These are phyloP conservation scores for Mycena metata DNA, from an alignment of 768 basidiomycete species.

Conservation along the genomic window DNA sequence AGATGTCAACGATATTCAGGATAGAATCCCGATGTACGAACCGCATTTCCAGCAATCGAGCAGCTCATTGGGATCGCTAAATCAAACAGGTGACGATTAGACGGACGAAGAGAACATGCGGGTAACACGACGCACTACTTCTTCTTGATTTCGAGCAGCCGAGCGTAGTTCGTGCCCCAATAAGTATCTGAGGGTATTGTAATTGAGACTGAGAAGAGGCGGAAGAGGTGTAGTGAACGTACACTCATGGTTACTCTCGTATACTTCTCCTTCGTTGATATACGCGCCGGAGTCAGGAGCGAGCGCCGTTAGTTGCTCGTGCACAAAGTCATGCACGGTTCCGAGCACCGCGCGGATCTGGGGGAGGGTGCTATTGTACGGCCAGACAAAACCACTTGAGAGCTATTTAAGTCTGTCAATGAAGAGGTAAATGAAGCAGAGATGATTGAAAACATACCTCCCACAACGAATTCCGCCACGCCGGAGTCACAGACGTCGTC, in stretches of 20 bases:
- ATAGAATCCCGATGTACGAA: too few relatives aligned
- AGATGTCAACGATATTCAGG: too few relatives aligned
- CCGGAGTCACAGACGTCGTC: constrained; percentile 36
- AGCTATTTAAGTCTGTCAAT: not conserved
- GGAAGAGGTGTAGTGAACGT: not conserved
- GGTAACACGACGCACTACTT: constrained; percentile 48
- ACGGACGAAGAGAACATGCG: not conserved
- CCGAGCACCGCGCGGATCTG: constrained; percentile 12
- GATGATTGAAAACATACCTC: constrained; percentile 27
- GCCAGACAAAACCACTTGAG: constrained; percentile 3
- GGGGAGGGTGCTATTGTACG: constrained; percentile 13
- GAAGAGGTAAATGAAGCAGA: not conserved
- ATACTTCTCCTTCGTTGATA: constrained; percentile 51
- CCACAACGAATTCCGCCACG: constrained; percentile 40
- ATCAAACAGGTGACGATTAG: not conserved
- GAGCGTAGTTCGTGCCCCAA: constrained; percentile 52
- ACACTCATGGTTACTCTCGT: constrained; percentile 48
- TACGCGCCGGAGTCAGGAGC: constrained; percentile 38
- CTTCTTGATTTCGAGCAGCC: constrained; percentile 46
- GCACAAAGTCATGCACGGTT: constrained; percentile 22
- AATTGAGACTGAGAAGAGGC: too few relatives aligned
- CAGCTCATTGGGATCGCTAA: constrained; percentile 47
- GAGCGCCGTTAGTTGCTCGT: constrained; percentile 27
- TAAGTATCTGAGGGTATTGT: constrained; percentile 41
- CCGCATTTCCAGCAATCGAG: constrained; percentile 54